Base-by-base conservation (phyloP, 2,329 filamentous ascomycete species). In the Phymatotrichopsis omnivora region DNA sequence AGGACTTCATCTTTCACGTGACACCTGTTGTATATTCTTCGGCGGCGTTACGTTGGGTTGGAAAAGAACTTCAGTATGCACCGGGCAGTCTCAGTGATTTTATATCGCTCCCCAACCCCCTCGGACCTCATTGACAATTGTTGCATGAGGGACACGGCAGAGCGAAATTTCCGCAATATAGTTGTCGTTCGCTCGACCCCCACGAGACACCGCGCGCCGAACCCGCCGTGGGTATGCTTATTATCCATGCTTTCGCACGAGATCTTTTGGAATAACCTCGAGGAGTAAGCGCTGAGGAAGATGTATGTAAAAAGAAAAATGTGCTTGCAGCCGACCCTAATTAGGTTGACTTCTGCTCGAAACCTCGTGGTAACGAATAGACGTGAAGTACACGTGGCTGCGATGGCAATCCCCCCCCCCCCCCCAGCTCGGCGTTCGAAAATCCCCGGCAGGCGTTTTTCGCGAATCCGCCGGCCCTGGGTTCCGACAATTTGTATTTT, bases 401-500 rank as follows among this genome's bases (percentile, higher is more conserved):
- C n/a, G n/a, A n/a, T n/a, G 7, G 27, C 19, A 45, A 32, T 32
- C 17, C 19, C n/a, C 24, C 29, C 45, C 35, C 31, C 25, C 33
- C 43, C 23, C 34, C 33, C 28, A 25, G 44, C 34, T 16, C 28
- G n/a, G 24, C 44, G 45, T 48, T 39, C 39, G 39, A 23, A 35
- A 24, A 44, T 35, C 45, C 45, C 34, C n/a, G n/a, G n/a, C n/a
- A n/a, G n/a, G n/a, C n/a, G n/a, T n/a, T n/a, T n/a, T n/a, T n/a
- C n/a, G n/a, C n/a, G n/a, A 48, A 35, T 44, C 23, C 23, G 14
- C n/a, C 45, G 45, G 45, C 33, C 45, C 45, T 48, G 34, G 44
- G 41, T 43, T 44, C 45, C 45, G 45, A 16, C 42, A 43, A 25
- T 19, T 19, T 30, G 42, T 42, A 43, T 47, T 32, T 37, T n/a